Conservation (phyloP, 208 protist genomes). For the Leishmania mexicana region DNA sequence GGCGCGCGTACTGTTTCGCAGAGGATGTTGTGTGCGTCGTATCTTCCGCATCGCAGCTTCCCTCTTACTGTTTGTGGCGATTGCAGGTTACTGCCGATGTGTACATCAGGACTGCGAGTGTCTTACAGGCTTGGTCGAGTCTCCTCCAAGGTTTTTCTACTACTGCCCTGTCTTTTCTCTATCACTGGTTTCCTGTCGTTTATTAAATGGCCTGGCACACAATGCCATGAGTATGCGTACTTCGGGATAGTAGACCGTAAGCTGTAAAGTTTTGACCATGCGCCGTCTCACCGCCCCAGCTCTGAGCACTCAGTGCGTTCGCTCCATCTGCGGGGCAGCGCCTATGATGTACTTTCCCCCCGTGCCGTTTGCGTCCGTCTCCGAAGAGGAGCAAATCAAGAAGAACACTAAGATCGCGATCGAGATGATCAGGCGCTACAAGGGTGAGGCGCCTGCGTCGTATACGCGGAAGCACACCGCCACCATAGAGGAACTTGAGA, state of each 20-base stretch:
- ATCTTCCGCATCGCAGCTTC: not conserved
- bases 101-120: not conserved
- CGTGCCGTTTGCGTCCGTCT: constrained; percentile 32
- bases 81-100: not conserved
- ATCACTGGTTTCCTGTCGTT: not conserved
- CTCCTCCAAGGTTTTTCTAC: not conserved
- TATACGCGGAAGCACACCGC: constrained; percentile 83
- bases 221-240: not conserved
- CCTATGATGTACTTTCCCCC: constrained; percentile 89
- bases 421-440: constrained; percentile 90
- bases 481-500: constrained; percentile 89
- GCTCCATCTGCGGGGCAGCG: constrained; percentile 80
- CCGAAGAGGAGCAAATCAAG: constrained; percentile 84
- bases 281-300: constrained; percentile 57
- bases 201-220: not conserved
- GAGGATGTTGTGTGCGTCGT: not conserved
- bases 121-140: not conserved
- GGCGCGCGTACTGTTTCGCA: not conserved
- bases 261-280: constrained; percentile 33
- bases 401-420: constrained; percentile 91
- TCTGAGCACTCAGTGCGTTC: constrained; percentile 46
- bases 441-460: constrained; percentile 65
- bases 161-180: not conserved
- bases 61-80: not conserved
- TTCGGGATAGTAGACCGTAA: constrained; percentile 3